phyloP scores from a whole-genome alignment of 257 asterid species.

The Vinca minor region DNA sequence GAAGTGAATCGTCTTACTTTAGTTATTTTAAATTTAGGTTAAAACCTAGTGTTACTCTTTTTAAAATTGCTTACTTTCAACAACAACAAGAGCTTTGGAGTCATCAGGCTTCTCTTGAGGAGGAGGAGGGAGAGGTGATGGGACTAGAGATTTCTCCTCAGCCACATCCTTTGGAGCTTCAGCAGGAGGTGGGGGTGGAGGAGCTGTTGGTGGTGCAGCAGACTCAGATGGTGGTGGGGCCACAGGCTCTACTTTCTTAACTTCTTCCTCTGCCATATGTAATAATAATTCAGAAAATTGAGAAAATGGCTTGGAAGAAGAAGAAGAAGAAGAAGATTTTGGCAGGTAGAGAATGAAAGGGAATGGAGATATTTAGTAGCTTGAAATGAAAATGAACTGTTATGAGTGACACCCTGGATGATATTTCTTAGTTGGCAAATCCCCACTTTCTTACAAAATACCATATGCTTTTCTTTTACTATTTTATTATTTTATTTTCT shows the following conservation, averaged over 20 bases:
- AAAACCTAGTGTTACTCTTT: neutral
- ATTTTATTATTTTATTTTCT: no score
- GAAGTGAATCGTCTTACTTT: no score
- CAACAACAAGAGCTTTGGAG: conserved; percentile 58
- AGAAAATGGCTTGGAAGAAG: neutral
- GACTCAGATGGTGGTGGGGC: conserved; percentile 8
- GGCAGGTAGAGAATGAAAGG: neutral
- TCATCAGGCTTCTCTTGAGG: conserved; percentile 54
- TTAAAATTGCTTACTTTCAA: conserved; percentile 41
- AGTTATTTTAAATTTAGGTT: no score
- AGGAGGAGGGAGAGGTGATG: conserved; percentile 29
- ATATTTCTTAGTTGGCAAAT: conserved; percentile 1
- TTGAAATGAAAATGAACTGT: neutral
- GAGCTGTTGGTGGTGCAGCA: conserved; percentile 10
- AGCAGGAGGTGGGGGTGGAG: conserved; percentile 10
- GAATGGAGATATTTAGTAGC: conserved; percentile 1
- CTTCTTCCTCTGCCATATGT: conserved; percentile 19
- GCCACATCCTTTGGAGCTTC: conserved; percentile 50
- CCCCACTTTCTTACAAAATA: neutral
- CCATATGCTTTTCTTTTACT: neutral
- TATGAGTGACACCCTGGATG: neutral
- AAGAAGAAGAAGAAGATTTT: no score
- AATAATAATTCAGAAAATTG: neutral
- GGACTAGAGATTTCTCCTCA: conserved; percentile 58
- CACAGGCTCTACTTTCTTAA: conserved; percentile 24